Evolutionary conservation across 306 rosid species (phyloP), one percentile per base, ranked within the genome.

Genomic region (Arachis stenosperma): DNA sequence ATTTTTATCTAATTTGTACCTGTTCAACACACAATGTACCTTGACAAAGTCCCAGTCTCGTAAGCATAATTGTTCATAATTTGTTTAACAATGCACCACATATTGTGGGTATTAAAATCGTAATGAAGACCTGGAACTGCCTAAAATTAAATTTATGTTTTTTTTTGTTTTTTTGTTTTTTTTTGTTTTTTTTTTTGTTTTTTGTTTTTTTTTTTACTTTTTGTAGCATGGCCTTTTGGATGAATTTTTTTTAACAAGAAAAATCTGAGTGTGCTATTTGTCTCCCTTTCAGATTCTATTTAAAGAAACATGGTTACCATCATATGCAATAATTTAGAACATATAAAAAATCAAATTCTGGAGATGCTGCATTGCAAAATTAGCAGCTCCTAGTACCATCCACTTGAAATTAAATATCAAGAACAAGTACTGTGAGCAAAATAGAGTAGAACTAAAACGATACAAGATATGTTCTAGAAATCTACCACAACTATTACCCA

Each of bases 61-160:
- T 15, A 3, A 50, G 61, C 13, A 61, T 8, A 39, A 61, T 36
- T 72, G 47, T 42, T 48, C 47, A 30, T 46, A 47, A 47, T 60
- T 15, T 27, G 53, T 46, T 15, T 30, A 61, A 61, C 48, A 61
- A 61, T 15, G 27, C 15, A 50, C 55, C 13, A 39, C 14, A 2
- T 54, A 5, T 9, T 9, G 10, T 69, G 63, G 37, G 53, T 69
- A 33, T 50, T 37, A 41, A 71, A 64, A 15, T 72, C 47, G 57
- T 72, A 29, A 78, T 30, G 22, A 61, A 78, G 48, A 50, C 64
- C 65, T 29, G 43, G 47, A 65, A 60, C 60, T 58, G 14, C 29
- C 9, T 22, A 58, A 53, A n/a, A n/a, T 40, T 48, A 52, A 57
- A 57, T 14, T 40, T 72, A 10, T 37, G 33, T 65, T n/a, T 22